phyloP scores from a whole-genome alignment of 2,329 filamentous ascomycete genomes.

The Alternaria sp. region DNA sequence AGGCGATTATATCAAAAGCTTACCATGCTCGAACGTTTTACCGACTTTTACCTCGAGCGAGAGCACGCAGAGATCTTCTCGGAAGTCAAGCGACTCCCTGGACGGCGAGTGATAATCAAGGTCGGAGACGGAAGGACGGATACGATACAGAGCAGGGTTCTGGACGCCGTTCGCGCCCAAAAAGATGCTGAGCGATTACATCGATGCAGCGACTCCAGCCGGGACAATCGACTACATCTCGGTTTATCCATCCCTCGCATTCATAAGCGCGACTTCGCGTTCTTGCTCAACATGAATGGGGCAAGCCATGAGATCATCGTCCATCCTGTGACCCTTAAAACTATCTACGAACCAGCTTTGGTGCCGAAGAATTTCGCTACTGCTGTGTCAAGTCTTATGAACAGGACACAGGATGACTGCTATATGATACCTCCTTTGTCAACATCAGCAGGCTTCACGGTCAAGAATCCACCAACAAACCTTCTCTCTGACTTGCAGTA shows the following conservation, averaged over 20 bases:
- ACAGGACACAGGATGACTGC: constrained; percentile 8
- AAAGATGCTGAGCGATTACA: constrained; percentile 36
- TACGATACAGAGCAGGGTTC: constrained; percentile 20
- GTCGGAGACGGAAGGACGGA: constrained; percentile 19
- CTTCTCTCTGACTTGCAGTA: constrained; percentile 30
- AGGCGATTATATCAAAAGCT: constrained; percentile 28
- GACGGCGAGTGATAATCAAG: constrained; percentile 22
- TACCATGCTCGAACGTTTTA: constrained; percentile 27
- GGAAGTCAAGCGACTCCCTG: constrained; percentile 28
- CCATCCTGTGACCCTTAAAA: constrained; percentile 22
- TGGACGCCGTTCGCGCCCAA: constrained; percentile 26
- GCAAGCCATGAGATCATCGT: constrained; percentile 29
- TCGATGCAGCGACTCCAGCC: constrained; percentile 14
- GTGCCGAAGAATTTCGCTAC: constrained; percentile 18
- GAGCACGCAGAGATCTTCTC: constrained; percentile 34
- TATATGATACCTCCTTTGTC: constrained; percentile 28
- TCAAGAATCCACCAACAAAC: constrained; percentile 22
- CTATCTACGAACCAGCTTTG: constrained; percentile 15
- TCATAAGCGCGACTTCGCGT: constrained; percentile 34
- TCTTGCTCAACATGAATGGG: constrained; percentile 24
- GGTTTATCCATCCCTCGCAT: constrained; percentile 35
- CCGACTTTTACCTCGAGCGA: constrained; percentile 30
- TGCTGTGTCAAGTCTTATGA: constrained; percentile 17
- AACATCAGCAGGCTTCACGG: constrained; percentile 26
- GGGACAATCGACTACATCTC: constrained; percentile 26